Evolutionary conservation across 306 rosid genomes (phyloP).

Genomic region (Malus sylvestris): DNA sequence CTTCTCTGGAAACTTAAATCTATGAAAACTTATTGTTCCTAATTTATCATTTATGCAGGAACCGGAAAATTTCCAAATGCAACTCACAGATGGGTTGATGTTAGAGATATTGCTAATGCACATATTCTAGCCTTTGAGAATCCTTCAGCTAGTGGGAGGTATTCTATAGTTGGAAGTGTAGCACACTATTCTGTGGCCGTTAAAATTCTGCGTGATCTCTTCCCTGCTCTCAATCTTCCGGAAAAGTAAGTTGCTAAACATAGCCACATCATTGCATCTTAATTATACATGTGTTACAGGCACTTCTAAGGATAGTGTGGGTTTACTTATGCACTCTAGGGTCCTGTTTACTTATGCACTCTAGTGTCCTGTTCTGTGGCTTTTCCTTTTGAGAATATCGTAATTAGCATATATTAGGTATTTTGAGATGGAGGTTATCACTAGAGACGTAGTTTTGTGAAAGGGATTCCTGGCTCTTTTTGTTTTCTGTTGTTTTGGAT

Average conservation of each 20-base stretch:
- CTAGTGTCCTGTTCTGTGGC: too few relatives aligned
- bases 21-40: background rate
- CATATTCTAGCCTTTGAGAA: constrained; percentile 55
- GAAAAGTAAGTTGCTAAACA: constrained; percentile 19
- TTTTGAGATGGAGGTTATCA: too few relatives aligned
- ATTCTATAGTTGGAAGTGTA: constrained; percentile 28
- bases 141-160: constrained; percentile 48
- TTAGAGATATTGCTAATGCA: constrained; percentile 50
- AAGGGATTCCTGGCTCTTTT: too few relatives aligned
- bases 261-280: background rate
- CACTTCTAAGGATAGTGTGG: too few relatives aligned
- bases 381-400: too few relatives aligned
- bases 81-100: constrained; percentile 32
- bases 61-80: constrained; percentile 21
- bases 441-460: too few relatives aligned
- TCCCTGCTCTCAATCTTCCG: constrained; percentile 39
- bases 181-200: constrained; percentile 26
- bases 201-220: constrained; percentile 27
- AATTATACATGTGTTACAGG: too few relatives aligned
- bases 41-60: constrained; percentile 13
- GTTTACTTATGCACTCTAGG: too few relatives aligned
- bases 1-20: background rate
- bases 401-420: too few relatives aligned
- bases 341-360: too few relatives aligned
- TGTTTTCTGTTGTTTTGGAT: too few relatives aligned